Evolutionary conservation across 2,329 filamentous ascomycete genomes (phyloP), one percentile per base, ranked within the genome.

Genomic region (Trichoderma sp.): DNA sequence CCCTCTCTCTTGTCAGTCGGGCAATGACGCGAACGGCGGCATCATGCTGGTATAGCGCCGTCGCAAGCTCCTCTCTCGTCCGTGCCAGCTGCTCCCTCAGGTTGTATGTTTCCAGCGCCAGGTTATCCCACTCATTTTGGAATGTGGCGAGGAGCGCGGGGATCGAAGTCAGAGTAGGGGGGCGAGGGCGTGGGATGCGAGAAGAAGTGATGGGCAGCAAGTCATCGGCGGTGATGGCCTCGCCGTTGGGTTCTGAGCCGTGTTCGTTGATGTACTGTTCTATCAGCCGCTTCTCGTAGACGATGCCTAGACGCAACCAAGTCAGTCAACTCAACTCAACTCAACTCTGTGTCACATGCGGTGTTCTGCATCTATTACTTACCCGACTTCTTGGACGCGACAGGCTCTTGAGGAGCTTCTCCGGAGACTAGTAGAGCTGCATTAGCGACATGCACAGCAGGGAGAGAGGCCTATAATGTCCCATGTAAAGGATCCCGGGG

Each of bases 81-180:
- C 97, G 93, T 66, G 92, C 88, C 74, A 99, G 86, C 80, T 97
- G 94, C 81, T 98, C 93, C 83, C 93, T 92, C 73, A 98, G 85
- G 76, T 93, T 96, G 81, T 94, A 98, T 65, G 94, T 93, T 84
- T 99, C 96, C 43, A 98, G 86, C 14, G 95, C 93, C 58, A 98
- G 85, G 9, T 95, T 92, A 81, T 99, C 96, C 96, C 96, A 99
- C 86, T 99, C 96, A 81, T 97, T 97, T 82, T 99, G 96, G 82
- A 99, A 98, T 51, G 95, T 92, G 64, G 93, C 92, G 71, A 99
- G 92, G 71, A 99, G 89, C 21, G 96, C 94, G 26, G 96, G 96
- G 79, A 99, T 97, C 47, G 96, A 99, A 70, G 96, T 98, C 78
- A 98, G 90, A 39, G 94, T 95, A 36, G 96, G 95, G 72, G 96